Conservation (phyloP, 2,329 filamentous ascomycete genomes). For the Ceratocystis eucalypticola region DNA sequence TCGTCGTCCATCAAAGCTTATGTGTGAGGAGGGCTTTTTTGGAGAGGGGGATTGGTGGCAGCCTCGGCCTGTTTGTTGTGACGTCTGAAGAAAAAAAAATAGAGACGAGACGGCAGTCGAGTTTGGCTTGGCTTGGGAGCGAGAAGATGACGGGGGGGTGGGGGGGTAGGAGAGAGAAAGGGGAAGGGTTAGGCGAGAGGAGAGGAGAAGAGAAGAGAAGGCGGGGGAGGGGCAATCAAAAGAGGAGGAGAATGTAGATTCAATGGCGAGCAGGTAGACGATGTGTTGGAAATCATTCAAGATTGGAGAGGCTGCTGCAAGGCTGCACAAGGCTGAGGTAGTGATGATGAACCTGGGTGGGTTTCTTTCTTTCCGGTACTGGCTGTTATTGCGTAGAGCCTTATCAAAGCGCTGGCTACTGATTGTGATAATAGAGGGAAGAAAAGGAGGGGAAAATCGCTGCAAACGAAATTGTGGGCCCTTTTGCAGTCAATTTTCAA, state of each 20-base stretch:
- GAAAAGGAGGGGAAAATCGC: background rate
- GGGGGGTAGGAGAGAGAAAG: background rate
- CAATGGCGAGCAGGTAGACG: background rate
- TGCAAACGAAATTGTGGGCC: background rate
- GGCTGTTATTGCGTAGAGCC: background rate
- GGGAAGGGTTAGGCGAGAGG: background rate
- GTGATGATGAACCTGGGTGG: too few relatives aligned
- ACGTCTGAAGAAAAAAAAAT: background rate
- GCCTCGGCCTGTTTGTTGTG: background rate
- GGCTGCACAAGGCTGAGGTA: background rate
- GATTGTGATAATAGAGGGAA: background rate
- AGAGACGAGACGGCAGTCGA: background rate
- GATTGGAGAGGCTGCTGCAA: background rate
- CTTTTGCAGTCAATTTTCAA: too few relatives aligned
- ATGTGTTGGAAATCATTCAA: background rate
- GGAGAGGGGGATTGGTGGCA: background rate
- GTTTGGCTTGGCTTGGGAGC: too few relatives aligned
- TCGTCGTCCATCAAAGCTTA: conserved; percentile 19
- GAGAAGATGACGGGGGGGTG: background rate
- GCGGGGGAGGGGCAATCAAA: background rate
- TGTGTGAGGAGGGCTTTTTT: background rate
- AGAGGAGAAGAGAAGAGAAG: background rate
- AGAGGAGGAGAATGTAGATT: background rate
- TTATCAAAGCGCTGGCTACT: background rate
- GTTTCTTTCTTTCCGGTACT: too few relatives aligned